Conservation (phyloP, 495 filamentous ascomycete species). For the Oidiodendron maius region DNA sequence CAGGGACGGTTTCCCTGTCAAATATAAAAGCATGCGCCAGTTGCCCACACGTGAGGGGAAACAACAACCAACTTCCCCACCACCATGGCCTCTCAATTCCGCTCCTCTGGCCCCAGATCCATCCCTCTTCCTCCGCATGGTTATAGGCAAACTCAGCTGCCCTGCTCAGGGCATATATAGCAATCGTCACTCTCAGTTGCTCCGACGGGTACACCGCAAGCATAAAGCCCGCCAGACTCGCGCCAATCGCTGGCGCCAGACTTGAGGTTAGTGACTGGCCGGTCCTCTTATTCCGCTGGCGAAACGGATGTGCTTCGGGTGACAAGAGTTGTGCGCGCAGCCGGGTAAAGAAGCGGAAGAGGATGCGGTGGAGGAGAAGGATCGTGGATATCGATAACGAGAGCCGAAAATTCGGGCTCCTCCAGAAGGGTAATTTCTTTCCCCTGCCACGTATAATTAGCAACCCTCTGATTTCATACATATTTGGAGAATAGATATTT, state of each 20-base stretch:
- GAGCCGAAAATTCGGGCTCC: slow-evolving; percentile 67
- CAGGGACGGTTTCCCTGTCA: slow-evolving; percentile 82
- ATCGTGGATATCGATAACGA: slow-evolving; percentile 78
- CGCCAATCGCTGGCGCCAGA: slow-evolving; percentile 82
- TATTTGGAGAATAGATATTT: background rate
- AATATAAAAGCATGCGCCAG: slow-evolving; percentile 89
- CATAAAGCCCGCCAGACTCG: slow-evolving; percentile 75
- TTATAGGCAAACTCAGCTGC: slow-evolving; percentile 87
- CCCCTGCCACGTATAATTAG: too few relatives aligned
- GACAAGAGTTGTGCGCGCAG: slow-evolving; percentile 73
- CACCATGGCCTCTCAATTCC: slow-evolving; percentile 60
- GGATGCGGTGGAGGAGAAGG: slow-evolving; percentile 77
- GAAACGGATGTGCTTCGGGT: slow-evolving; percentile 67
- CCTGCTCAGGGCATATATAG: slow-evolving; percentile 72
- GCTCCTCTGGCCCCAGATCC: slow-evolving; percentile 50
- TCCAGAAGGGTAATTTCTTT: slow-evolving; percentile 50
- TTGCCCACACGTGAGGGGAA: slow-evolving; percentile 88
- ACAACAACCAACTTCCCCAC: slow-evolving; percentile 95
- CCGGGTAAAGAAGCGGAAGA: slow-evolving; percentile 83
- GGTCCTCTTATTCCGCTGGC: slow-evolving; percentile 73
- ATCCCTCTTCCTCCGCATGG: slow-evolving; percentile 70
- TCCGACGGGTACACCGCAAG: slow-evolving; percentile 72
- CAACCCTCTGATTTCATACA: too few relatives aligned
- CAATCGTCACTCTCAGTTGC: slow-evolving; percentile 71
- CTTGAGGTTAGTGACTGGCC: slow-evolving; percentile 68